These are phyloP conservation scores for Erodium maritimum DNA, from an alignment of 345 rosid species.

Conservation along the genomic window DNA sequence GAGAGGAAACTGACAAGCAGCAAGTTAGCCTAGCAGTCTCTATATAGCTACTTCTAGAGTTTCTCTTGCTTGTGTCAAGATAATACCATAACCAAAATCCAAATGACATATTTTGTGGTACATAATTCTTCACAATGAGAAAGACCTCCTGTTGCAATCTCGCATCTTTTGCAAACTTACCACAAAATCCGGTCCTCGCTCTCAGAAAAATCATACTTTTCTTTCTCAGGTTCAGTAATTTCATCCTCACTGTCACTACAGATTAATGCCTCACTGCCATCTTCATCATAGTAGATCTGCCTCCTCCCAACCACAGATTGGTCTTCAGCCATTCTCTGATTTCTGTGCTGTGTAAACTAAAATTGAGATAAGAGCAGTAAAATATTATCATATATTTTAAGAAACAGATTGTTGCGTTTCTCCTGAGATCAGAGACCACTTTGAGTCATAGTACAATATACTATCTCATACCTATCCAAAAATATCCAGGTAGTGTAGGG, in stretches of 20 bases:
- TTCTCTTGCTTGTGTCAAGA: no score
- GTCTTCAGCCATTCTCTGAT: slow-evolving; percentile 98
- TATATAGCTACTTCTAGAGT: no score
- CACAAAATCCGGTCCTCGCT: slow-evolving; percentile 74
- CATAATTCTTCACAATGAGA: background rate
- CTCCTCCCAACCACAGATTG: slow-evolving; percentile 98
- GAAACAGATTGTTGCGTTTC: background rate
- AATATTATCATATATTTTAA: slow-evolving; percentile 9
- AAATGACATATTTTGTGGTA: background rate
- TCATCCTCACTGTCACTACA: slow-evolving; percentile 98
- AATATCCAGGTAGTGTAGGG: slow-evolving; percentile 94
- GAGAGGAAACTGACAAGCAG: background rate
- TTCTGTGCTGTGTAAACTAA: slow-evolving; percentile 50
- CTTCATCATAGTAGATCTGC: slow-evolving; percentile 89
- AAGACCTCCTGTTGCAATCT: background rate
- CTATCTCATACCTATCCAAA: slow-evolving; percentile 61
- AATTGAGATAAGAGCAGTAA: slow-evolving; percentile 27
- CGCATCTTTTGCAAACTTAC: slow-evolving; percentile 25
- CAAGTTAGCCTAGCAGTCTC: background rate
- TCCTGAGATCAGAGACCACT: background rate
- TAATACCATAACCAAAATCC: no score
- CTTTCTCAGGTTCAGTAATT: slow-evolving; percentile 60
- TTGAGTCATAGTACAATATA: background rate
- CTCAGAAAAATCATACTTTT: slow-evolving; percentile 70
- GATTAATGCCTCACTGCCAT: slow-evolving; percentile 87